Evolutionary conservation across 345 rosid species (phyloP), one percentile per base, ranked within the genome.

Genomic region (Clarkia xantiana): DNA sequence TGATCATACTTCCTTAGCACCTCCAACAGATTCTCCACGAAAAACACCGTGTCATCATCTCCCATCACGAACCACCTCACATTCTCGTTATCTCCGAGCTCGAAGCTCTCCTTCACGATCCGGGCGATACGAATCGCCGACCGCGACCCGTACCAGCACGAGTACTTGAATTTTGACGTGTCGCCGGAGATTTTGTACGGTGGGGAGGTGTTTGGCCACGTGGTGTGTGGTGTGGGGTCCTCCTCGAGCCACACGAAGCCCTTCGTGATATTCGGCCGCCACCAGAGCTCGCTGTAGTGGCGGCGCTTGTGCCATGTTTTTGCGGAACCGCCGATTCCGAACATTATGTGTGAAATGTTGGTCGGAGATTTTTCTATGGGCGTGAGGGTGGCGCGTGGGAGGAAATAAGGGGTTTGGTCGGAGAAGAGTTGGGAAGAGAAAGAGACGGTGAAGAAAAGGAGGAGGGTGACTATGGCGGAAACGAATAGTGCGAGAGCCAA

Each of bases 41-140:
- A 86, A 66, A 90, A 90, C 0, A 90, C 84, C 0, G 94, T 86
- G 62, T 90, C 95, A 40, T 90, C 97, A 13, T 90, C 97, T 17
- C 95, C 97, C 86, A 90, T 65, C 4, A 86, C 94, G 55, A 83
- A 83, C 97, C 95, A 90, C 64, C 94, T 74, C n/a, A 86, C 88
- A 45, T 77, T 67, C 0, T 66, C 72, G 19, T n/a, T n/a, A n/a
- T 72, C 42, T 43, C 91, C 95, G 3, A 83, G 59, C 44, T 79
- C 91, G 59, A 86, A 90, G 44, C 72, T 77, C 69, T 90, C 95
- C 69, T 82, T 83, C 13, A 90, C 68, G 17, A 83, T 83, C 12
- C 97, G 71, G 0, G 95, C 88, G 10, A 86, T 77, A 20, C 84
- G 73, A 22, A 86, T 54, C 0, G 95, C 84, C 0, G 95, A 81